Base-by-base conservation (phyloP, 352 stramenopile genomes). In the Globisporangium apiculatum region DNA sequence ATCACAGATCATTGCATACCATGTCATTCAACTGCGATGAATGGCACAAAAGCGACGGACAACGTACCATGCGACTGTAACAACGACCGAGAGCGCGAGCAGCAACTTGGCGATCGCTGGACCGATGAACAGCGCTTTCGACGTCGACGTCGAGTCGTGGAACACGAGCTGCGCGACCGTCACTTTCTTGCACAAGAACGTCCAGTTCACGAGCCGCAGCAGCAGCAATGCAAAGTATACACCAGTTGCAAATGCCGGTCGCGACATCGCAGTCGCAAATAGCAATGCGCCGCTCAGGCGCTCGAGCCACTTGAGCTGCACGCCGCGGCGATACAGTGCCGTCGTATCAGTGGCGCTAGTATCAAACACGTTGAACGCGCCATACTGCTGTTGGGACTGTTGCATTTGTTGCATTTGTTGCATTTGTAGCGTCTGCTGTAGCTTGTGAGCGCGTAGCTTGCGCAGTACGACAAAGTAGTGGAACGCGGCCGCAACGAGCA, bases 391-490 rank as follows among this genome's bases (percentile, higher is more conserved):
- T 43, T 43, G 40, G 1, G 7, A 12, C 11, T 43, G 40, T 1
- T 43, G 40, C 37, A n/a, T 7, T 12, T 75, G 61, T 47, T n/a
- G n/a, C n/a, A n/a, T n/a, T n/a, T 43, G 40, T 1, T 43, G 40
- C 37, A n/a, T 7, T 12, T 75, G 61, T 47, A 68, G 65, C 7
- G 69, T 51, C 37, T 37, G n/a, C 18, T 75, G 61, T 47, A 68
- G 67, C 8, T 71, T 51, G 17, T 53, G 43, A 4, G 31, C 9
- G 35, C 58, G 59, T 0, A 83, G 62, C 37, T 70, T 72, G 3
- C 69, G 66, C 6, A 87, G 58, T 7, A 91, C 72, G 56, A 83
- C 79, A 56, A 83, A 89, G 48, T 81, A 79, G 49, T 94, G 79
- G 14, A 91, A 40, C 4, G 66, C 46, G 38, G 76, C 85, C 43